phyloP scores from a whole-genome alignment of 441 rosid genomes.

The Geranium incanum region DNA sequence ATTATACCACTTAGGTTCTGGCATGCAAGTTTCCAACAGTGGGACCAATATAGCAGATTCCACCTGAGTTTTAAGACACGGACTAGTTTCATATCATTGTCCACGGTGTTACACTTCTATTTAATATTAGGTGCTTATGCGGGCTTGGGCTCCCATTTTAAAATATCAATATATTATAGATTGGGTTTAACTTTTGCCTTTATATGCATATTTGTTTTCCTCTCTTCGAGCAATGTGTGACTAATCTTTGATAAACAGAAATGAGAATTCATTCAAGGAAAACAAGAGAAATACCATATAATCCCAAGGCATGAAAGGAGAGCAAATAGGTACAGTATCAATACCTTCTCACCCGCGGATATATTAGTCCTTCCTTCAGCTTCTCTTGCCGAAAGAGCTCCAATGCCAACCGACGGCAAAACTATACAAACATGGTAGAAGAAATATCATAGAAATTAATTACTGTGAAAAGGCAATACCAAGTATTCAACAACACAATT shows the following conservation, averaged over 20 bases:
- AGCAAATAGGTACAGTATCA: slow-evolving; percentile 4
- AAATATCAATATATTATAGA: too few species aligned
- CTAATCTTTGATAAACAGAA: background rate
- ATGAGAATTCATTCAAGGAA: background rate
- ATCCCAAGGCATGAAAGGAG: background rate
- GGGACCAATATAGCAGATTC: background rate
- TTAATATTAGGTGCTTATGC: too few species aligned
- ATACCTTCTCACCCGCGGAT: slow-evolving; percentile 80
- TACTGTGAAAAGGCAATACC: background rate
- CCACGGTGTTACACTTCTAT: background rate
- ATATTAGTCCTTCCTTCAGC: slow-evolving; percentile 88
- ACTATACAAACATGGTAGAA: slow-evolving; percentile 35
- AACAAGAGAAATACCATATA: background rate
- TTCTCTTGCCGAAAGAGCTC: slow-evolving; percentile 87
- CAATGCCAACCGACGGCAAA: slow-evolving; percentile 80
- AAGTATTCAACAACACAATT: background rate
- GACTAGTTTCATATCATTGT: background rate
- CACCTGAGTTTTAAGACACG: background rate
- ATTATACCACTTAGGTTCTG: background rate
- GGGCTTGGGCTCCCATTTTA: too few species aligned
- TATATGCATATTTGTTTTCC: background rate
- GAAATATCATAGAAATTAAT: background rate
- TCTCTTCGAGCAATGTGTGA: background rate
- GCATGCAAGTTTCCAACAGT: background rate
- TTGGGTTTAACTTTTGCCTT: too few species aligned